phyloP scores from a whole-genome alignment of 805 yeast genomes.

The Blastobotrys peoriensis region DNA sequence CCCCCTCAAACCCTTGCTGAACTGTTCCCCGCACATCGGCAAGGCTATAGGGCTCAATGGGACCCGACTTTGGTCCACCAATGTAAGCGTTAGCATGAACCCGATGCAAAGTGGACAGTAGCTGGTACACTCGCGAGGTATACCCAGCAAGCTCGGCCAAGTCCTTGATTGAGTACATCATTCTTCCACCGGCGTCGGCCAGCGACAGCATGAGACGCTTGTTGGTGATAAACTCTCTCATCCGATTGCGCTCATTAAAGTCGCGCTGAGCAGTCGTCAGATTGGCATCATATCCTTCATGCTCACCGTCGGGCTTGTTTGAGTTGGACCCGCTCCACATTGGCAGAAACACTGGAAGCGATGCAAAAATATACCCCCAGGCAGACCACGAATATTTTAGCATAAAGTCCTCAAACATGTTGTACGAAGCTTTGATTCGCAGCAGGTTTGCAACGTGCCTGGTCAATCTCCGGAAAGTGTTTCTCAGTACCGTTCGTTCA shows the following conservation, averaged over 20 bases:
- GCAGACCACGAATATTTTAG: constrained; percentile 94
- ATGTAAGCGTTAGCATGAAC: constrained; percentile 53
- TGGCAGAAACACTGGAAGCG: constrained; percentile 77
- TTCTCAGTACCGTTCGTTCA: constrained; percentile 61
- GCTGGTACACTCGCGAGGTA: constrained; percentile 75
- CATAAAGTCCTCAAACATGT: constrained; percentile 75
- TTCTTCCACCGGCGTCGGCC: constrained; percentile 91
- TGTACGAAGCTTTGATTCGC: constrained; percentile 58
- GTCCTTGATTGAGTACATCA: constrained; percentile 92
- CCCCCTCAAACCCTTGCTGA: constrained; percentile 70
- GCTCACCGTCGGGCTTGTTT: constrained; percentile 26
- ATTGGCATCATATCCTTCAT: constrained; percentile 8
- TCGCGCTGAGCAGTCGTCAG: constrained; percentile 18
- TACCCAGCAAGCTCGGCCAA: constrained; percentile 86
- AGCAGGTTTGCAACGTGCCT: constrained; percentile 50
- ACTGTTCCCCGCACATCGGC: constrained; percentile 71
- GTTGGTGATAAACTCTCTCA: constrained; percentile 85
- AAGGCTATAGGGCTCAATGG: constrained; percentile 23
- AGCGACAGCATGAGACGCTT: constrained; percentile 83
- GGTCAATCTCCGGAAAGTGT: constrained; percentile 52
- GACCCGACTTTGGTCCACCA: constrained; percentile 4
- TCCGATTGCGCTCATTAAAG: constrained; percentile 37
- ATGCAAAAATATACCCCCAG: constrained; percentile 84
- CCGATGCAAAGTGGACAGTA: constrained; percentile 71
- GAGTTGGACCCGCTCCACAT: constrained; percentile 31